A percentile compares a stretch with the other conserved stretches of the same genome.
phyloP scores from a whole-genome alignment of 495 filamentous ascomycete genomes.

The Hyaloscypha bicolor region DNA sequence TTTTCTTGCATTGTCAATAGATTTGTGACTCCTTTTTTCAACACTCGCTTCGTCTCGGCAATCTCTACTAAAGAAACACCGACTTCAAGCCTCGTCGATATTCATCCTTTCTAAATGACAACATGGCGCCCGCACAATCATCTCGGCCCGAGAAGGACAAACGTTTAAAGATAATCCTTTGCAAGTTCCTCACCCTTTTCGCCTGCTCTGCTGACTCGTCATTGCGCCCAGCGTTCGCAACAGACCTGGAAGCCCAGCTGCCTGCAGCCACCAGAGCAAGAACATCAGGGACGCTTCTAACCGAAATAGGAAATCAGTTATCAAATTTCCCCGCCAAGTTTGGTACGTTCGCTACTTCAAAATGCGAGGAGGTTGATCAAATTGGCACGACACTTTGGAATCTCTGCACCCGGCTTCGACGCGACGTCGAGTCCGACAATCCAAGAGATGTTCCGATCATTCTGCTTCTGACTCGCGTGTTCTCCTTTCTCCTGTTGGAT shows the following conservation, averaged over 20 bases:
- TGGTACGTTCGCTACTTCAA: slow-evolving; percentile 26
- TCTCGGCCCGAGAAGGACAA: slow-evolving; percentile 30
- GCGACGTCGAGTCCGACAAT: slow-evolving; percentile 30
- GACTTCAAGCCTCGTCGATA: not conserved
- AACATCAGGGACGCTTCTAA: slow-evolving; percentile 33
- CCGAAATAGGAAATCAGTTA: slow-evolving; percentile 43
- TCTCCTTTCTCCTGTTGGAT: slow-evolving; percentile 73
- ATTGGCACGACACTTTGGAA: slow-evolving; percentile 69
- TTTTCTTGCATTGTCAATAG: not conserved
- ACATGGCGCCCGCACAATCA: slow-evolving; percentile 25
- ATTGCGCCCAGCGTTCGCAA: slow-evolving; percentile 26
- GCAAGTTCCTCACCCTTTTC: slow-evolving; percentile 21
- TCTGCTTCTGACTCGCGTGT: slow-evolving; percentile 46
- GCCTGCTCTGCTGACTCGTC: not conserved
- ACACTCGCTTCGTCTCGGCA: not conserved
- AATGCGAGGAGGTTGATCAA: slow-evolving; percentile 50
- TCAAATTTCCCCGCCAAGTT: slow-evolving; percentile 33
- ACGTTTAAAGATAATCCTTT: slow-evolving; percentile 28
- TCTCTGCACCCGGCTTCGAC: slow-evolving; percentile 54
- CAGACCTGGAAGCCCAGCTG: slow-evolving; percentile 31
- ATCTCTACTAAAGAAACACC: not conserved
- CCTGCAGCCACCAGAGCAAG: slow-evolving; percentile 14
- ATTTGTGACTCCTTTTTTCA: not conserved
- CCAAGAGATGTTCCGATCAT: slow-evolving; percentile 20
- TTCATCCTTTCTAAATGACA: not conserved